Evolutionary conservation across 208 protist species (phyloP).

Genomic region (Wallacemonas sp.): DNA sequence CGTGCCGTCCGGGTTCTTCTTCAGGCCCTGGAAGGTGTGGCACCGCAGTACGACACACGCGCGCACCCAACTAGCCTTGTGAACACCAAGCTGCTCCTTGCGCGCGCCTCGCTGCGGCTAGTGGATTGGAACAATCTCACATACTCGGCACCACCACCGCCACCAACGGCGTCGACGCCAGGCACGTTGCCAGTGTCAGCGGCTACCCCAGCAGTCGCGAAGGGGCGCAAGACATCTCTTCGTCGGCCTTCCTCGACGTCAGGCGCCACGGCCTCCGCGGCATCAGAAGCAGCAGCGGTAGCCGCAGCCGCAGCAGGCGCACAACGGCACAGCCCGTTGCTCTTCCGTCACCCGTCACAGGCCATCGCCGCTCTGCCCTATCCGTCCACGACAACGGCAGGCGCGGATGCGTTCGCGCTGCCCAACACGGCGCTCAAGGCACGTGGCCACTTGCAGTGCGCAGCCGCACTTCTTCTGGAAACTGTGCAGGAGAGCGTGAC

Average conservation of each 20-base stretch:
- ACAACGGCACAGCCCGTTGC: slow-evolving; percentile 2
- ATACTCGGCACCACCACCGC: slow-evolving; percentile 8
- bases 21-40: slow-evolving; percentile 38
- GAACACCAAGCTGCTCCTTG: slow-evolving; percentile 59
- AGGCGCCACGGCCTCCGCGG: background rate
- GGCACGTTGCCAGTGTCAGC: background rate
- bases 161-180: background rate
- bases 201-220: background rate
- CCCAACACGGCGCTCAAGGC: background rate
- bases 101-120: slow-evolving; percentile 28
- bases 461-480: slow-evolving; percentile 32
- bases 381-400: background rate
- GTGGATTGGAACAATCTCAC: slow-evolving; percentile 11
- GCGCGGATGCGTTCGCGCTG: background rate
- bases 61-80: slow-evolving; percentile 56
- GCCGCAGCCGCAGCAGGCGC: background rate
- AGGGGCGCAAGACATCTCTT: background rate
- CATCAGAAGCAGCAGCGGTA: background rate
- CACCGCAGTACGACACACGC: slow-evolving; percentile 51
- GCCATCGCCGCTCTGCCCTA: slow-evolving; percentile 25
- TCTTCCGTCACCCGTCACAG: background rate
- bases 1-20: slow-evolving; percentile 21
- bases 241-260: background rate
- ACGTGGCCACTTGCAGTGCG: slow-evolving; percentile 8
- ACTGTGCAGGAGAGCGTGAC: slow-evolving; percentile 41